These are phyloP conservation scores for Urochloa ruziziensis DNA, from an alignment of 176 grass and related monocot species.

Conservation along the genomic window DNA sequence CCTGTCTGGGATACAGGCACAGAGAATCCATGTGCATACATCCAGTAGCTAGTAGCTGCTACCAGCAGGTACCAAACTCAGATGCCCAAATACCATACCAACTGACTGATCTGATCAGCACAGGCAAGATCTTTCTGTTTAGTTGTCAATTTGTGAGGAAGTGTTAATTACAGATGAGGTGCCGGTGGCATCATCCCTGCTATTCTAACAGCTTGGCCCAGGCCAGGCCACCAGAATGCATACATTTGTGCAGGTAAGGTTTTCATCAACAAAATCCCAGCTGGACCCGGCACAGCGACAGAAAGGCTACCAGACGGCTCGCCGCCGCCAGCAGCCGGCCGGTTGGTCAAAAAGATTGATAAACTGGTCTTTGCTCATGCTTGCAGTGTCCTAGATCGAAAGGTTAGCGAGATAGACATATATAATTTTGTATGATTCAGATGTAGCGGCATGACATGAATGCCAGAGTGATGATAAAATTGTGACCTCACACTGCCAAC, in stretches of 20 bases:
- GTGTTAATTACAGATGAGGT: conserved; percentile 8
- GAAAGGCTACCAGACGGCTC: conserved; percentile 10
- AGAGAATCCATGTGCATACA: conserved; percentile 35
- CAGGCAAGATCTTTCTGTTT: conserved; percentile 23
- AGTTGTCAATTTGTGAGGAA: conserved; percentile 15
- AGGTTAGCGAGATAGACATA: conserved; percentile 13
- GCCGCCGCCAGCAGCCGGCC: background rate
- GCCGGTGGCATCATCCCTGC: conserved; percentile 26
- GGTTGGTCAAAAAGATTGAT: conserved; percentile 8
- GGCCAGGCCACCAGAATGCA: conserved; percentile 19
- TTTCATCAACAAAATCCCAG: conserved; percentile 27
- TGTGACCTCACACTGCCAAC: conserved; percentile 23
- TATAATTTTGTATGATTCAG: conserved; percentile 12
- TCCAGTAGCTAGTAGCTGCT: background rate
- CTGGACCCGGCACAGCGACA: conserved; percentile 7
- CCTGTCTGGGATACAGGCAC: conserved; percentile 5
- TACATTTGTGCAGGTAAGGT: conserved; percentile 20
- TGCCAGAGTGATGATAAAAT: background rate
- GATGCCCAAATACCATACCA: conserved; percentile 34
- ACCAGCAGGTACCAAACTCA: conserved; percentile 26
- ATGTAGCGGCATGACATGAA: conserved; percentile 30
- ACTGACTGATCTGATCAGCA: conserved; percentile 31
- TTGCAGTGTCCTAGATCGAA: background rate
- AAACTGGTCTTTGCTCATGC: conserved; percentile 29
- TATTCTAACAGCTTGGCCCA: conserved; percentile 40